A percentile compares a stretch with the other conserved stretches of the same genome.
phyloP scores from a whole-genome alignment of 2,329 filamentous ascomycete species.

The Chlorencoelia australis region DNA sequence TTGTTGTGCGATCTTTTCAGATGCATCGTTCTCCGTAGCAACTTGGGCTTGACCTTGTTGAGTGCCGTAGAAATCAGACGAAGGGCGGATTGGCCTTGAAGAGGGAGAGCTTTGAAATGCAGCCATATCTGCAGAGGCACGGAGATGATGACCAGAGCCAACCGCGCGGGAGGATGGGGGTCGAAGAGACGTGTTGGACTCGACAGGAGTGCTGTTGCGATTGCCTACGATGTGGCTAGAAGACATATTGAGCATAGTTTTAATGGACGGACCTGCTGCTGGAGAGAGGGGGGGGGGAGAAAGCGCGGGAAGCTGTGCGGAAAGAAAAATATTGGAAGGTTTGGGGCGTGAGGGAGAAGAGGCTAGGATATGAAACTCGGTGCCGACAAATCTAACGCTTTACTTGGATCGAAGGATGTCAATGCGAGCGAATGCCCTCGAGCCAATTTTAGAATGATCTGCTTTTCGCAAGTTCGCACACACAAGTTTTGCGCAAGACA shows the following conservation, averaged over 20 bases:
- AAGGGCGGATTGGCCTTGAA: slow-evolving; percentile 77
- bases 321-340: slow-evolving; percentile 4
- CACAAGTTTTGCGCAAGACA: slow-evolving; percentile 18
- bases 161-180: slow-evolving; percentile 71
- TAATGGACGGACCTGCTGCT: background rate
- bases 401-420: slow-evolving; percentile 2
- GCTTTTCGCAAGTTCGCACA: slow-evolving; percentile 17
- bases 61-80: slow-evolving; percentile 84
- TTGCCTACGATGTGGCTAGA: slow-evolving; percentile 53
- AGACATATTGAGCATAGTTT: slow-evolving; percentile 42
- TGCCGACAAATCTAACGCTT: slow-evolving; percentile 1
- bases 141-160: slow-evolving; percentile 73
- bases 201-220: slow-evolving; percentile 85
- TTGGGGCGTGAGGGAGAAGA: slow-evolving; percentile 2
- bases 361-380: slow-evolving; percentile 4
- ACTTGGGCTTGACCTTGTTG: slow-evolving; percentile 58
- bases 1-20: slow-evolving; percentile 91
- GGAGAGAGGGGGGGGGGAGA: too few relatives aligned
- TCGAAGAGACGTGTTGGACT: slow-evolving; percentile 74
- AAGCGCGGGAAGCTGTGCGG: slow-evolving; percentile 3
- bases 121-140: slow-evolving; percentile 93
- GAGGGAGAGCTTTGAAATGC: slow-evolving; percentile 60
- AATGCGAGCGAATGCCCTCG: slow-evolving; percentile 10
- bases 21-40: slow-evolving; percentile 64
- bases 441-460: slow-evolving; percentile 16